Conservation (phyloP, 2,329 filamentous ascomycete species). For the Sarocladium oryzae region DNA sequence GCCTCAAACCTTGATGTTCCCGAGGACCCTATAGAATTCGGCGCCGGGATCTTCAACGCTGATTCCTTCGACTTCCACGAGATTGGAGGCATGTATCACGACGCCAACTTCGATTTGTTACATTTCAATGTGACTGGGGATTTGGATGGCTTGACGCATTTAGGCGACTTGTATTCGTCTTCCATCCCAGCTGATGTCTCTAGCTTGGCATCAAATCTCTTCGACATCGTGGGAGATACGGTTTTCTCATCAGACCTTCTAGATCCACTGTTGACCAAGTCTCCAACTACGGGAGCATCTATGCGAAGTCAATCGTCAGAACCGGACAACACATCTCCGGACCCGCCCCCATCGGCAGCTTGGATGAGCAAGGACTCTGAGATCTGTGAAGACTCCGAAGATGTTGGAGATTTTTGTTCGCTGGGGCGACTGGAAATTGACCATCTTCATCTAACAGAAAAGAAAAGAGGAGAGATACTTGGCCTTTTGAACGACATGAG, state of each 20-base stretch:
- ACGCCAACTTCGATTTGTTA: background rate
- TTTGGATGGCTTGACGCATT: background rate
- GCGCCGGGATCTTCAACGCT: background rate
- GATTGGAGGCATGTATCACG: conserved; percentile 1
- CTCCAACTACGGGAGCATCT: background rate
- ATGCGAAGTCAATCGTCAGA: background rate
- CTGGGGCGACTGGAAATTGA: background rate
- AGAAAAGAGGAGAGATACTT: conserved; percentile 30
- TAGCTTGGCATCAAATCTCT: background rate
- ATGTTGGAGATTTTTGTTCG: background rate
- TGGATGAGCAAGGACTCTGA: conserved; percentile 17
- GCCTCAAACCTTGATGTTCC: background rate
- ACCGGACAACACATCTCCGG: background rate
- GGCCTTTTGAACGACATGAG: conserved; percentile 45
- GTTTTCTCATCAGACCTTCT: background rate
- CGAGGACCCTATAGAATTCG: background rate
- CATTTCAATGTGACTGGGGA: background rate
- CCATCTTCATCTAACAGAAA: conserved; percentile 31
- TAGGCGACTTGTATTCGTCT: too few relatives aligned
- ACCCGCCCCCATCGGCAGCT: background rate
- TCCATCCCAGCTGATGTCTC: background rate
- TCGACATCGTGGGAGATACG: background rate
- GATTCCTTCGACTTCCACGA: background rate
- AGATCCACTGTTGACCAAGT: background rate
- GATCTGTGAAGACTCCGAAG: conserved; percentile 18